Percentiles rank a stretch among this genome's conserved stretches.
These are phyloP conservation scores for Phaeoacremonium minimum DNA, from an alignment of 2,329 filamentous ascomycete genomes.

Conservation along the genomic window DNA sequence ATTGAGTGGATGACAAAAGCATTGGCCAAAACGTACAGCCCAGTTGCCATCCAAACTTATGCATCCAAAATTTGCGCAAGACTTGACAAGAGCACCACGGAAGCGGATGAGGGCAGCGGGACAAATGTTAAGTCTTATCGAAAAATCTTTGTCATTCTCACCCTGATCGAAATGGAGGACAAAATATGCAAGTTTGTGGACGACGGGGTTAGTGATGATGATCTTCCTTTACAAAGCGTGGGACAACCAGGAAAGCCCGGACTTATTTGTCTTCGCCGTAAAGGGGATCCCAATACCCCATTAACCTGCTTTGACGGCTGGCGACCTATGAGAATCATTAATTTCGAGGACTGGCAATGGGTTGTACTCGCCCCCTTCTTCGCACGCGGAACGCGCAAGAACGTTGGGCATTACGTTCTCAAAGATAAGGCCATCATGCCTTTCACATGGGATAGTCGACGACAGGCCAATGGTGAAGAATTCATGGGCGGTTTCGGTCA, in stretches of 20 bases:
- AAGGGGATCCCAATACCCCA: neutral
- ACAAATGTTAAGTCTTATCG: slow-evolving; percentile 1
- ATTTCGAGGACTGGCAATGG: slow-evolving; percentile 12
- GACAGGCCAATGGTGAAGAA: neutral
- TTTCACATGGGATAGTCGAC: neutral
- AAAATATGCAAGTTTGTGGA: slow-evolving; percentile 5
- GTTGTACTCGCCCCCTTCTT: slow-evolving; percentile 6
- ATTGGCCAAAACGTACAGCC: neutral
- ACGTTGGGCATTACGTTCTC: slow-evolving; percentile 4
- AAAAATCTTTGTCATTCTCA: slow-evolving; percentile 9
- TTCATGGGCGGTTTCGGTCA: slow-evolving; percentile 6
- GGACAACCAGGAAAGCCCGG: neutral
- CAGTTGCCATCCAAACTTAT: neutral
- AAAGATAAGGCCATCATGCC: slow-evolving; percentile 3
- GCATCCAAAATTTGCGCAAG: neutral
- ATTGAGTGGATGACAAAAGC: neutral
- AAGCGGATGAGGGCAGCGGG: neutral
- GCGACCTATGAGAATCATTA: slow-evolving; percentile 4
- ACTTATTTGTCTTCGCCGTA: neutral
- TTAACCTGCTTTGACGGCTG: slow-evolving; percentile 5
- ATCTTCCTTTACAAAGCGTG: slow-evolving; percentile 3
- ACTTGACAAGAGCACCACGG: neutral
- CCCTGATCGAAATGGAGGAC: slow-evolving; percentile 1
- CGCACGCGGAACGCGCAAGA: neutral
- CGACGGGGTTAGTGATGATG: slow-evolving; percentile 3